phyloP scores from a whole-genome alignment of 108 stramenopile genomes.

The Nannochloropsis granulata region DNA sequence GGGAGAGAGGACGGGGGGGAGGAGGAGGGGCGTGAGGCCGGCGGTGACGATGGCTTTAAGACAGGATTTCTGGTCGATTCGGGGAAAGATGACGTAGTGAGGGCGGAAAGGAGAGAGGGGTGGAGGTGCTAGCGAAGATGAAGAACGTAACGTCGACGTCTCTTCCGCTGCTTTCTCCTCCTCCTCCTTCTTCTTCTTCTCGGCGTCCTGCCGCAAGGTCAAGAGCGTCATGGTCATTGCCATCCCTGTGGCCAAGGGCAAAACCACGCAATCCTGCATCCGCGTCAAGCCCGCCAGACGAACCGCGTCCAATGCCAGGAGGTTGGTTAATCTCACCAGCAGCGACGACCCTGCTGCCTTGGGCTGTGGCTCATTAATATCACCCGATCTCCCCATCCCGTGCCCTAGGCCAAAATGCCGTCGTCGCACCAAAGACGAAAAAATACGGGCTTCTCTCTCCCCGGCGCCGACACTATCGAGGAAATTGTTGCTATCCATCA shows the following conservation, averaged over 20 bases:
- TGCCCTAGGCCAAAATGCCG: constrained; percentile 82
- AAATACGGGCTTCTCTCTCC: constrained; percentile 94
- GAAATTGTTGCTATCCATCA: constrained; percentile 51
- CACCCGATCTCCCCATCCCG: constrained; percentile 93
- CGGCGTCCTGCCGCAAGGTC: constrained; percentile 39
- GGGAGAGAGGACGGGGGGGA: constrained; percentile 11
- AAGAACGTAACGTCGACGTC: too few relatives aligned
- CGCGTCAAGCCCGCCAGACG: constrained; percentile 61
- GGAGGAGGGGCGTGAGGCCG: constrained; percentile 68
- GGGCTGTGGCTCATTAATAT: constrained; percentile 92
- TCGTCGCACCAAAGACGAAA: constrained; percentile 60
- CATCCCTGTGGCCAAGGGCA: constrained; percentile 93
- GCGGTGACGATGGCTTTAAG: constrained; percentile 83
- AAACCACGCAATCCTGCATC: constrained; percentile 55
- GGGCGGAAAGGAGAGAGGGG: not conserved
- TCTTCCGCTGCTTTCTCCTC: too few relatives aligned
- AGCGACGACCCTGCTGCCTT: constrained; percentile 94
- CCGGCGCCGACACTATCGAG: constrained; percentile 70
- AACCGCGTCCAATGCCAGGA: constrained; percentile 65
- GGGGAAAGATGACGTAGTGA: constrained; percentile 36
- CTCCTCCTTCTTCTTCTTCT: too few relatives aligned
- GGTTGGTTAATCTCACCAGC: constrained; percentile 59
- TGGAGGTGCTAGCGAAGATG: not conserved
- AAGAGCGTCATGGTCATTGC: constrained; percentile 55
- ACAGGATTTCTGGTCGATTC: constrained; percentile 98